Conservation (phyloP, 805 yeast genomes). For the Cyberlindnera bimundalis region DNA sequence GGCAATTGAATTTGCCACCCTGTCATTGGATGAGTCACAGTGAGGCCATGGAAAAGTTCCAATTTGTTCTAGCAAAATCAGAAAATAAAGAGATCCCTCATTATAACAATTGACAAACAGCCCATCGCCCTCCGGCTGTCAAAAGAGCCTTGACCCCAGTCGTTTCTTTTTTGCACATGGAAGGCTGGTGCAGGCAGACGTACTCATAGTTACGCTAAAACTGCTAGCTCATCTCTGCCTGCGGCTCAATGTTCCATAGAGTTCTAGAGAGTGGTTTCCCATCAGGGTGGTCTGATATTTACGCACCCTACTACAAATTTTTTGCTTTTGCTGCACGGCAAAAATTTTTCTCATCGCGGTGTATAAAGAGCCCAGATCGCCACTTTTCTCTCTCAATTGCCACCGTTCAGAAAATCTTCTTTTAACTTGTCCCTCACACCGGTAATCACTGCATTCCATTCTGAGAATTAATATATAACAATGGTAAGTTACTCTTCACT, state of each 20-base stretch:
- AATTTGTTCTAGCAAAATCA: too few relatives aligned
- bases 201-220: background rate
- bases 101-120: too few relatives aligned
- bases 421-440: constrained; percentile 33
- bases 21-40: too few relatives aligned
- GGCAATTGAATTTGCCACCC: too few relatives aligned
- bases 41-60: too few relatives aligned
- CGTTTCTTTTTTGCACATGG: background rate
- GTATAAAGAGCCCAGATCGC: constrained; percentile 9
- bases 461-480: constrained; percentile 28
- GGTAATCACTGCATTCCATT: constrained; percentile 35
- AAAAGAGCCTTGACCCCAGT: too few relatives aligned
- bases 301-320: background rate
- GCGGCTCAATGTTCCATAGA: too few relatives aligned
- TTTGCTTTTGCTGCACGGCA: constrained; percentile 1
- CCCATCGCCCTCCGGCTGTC: too few relatives aligned
- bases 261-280: background rate
- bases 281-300: background rate
- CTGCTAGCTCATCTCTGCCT: too few relatives aligned
- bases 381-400: constrained; percentile 6
- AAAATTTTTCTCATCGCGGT: constrained; percentile 3
- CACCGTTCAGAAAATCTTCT: background rate
- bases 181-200: too few relatives aligned
- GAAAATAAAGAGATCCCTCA: too few relatives aligned
- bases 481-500: constrained; percentile 1